A percentile compares a stretch with the other conserved stretches of the same genome.
phyloP scores from a whole-genome alignment of 2,329 filamentous ascomycete species.

The Aspergillus thermomutatus region DNA sequence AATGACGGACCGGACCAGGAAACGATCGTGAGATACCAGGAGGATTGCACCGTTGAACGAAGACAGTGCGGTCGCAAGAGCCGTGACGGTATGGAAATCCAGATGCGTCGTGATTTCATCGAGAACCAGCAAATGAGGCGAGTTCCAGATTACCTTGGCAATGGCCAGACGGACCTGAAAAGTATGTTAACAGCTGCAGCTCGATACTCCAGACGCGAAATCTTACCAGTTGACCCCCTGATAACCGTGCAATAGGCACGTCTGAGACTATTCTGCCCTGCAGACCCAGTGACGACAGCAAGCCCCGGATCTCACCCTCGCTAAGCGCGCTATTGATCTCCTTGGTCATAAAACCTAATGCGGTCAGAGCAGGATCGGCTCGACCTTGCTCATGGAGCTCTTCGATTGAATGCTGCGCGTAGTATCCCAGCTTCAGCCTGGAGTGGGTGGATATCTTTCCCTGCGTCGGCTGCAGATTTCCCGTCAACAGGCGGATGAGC shows the following conservation, averaged over 20 bases:
- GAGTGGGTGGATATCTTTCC: conserved; percentile 66
- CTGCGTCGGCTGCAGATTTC: conserved; percentile 54
- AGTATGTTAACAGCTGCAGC: neutral
- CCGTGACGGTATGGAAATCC: conserved; percentile 75
- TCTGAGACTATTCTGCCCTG: conserved; percentile 69
- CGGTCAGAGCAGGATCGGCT: conserved; percentile 56
- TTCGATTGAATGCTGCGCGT: conserved; percentile 76
- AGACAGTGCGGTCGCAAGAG: conserved; percentile 63
- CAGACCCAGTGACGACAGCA: conserved; percentile 68
- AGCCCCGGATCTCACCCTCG: conserved; percentile 65
- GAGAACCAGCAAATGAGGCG: conserved; percentile 70
- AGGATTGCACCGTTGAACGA: conserved; percentile 72
- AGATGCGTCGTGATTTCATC: conserved; percentile 84
- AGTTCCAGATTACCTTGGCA: conserved; percentile 64
- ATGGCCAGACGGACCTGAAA: conserved; percentile 57
- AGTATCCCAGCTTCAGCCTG: conserved; percentile 68
- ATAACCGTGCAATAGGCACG: conserved; percentile 68
- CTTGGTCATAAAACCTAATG: conserved; percentile 60
- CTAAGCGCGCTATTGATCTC: conserved; percentile 52
- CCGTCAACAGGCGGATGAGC: conserved; percentile 67
- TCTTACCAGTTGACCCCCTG: conserved; percentile 72
- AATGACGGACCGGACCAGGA: conserved; percentile 71
- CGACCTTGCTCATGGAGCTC: conserved; percentile 57
- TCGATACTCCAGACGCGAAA: conserved; percentile 17
- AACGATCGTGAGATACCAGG: conserved; percentile 77